Evolutionary conservation across 768 basidiomycete species (phyloP), one percentile per base, ranked within the genome.

Genomic region (Panaeolus papilionaceus): DNA sequence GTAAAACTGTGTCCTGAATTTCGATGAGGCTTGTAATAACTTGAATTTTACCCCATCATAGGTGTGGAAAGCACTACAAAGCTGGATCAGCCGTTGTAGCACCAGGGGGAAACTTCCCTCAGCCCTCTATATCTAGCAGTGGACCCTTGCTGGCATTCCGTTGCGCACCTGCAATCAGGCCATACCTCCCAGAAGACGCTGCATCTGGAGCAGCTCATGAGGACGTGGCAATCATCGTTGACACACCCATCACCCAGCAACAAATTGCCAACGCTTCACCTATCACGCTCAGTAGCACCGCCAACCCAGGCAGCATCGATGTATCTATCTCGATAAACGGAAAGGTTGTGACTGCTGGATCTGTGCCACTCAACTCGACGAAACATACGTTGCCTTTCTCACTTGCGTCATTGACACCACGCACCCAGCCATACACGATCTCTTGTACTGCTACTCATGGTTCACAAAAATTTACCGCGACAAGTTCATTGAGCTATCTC

Each of bases 111-210:
- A 58, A 58, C 28, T 58, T 58, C 16, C 54, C 54, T 18, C 54
- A 58, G 28, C 54, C 54, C 14, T 28, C 54, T 14, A 58, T 37
- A 28, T 14, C 33, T 3, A 33, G 54, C 28, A 58, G 28, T 33
- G 54, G 54, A 1, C 77, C 88, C n/a, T 81, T 88, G 45, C 81
- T 89, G 28, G 85, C 87, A 8, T 75, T 90, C 44, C 85, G 86
- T 10, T 90, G 89, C 68, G 81, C 83, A 9, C 88, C 87, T 37
- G 85, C 86, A 2, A 83, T 89, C 26, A 81, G 84, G 6, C 89
- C 89, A 1, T 90, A 88, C 73, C 82, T 90, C 26, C 82, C 84
- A 16, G 87, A 85, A 69, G 88, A 89, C 68, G 76, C 77, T 7
- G 61, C 70, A 49, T 66, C 72, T 8, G 73, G 75, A 44, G 64